Percentiles rank a stretch among this genome's conserved stretches.
phyloP scores from a whole-genome alignment of 257 asterid genomes.

The Forsythia viridissima region DNA sequence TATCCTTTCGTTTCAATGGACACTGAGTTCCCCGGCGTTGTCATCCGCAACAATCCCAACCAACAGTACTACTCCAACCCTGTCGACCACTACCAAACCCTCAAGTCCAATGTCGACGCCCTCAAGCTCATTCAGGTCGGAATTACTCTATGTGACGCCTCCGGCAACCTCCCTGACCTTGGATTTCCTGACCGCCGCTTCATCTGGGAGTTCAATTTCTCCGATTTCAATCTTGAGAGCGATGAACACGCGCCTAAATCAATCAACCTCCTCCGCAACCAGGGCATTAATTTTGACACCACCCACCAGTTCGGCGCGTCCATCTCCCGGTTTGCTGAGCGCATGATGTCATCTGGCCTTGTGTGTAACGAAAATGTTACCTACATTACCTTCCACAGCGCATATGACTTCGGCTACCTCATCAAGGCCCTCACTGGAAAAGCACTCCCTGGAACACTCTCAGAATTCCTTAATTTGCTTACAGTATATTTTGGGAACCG shows the following conservation, averaged over 20 bases:
- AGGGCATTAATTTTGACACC: conserved; percentile 44
- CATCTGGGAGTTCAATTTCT: conserved; percentile 61
- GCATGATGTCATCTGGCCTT: conserved; percentile 61
- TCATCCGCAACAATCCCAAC: conserved; percentile 27
- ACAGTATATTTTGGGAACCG: conserved; percentile 40
- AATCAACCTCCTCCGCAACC: conserved; percentile 46
- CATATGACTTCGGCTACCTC: conserved; percentile 63
- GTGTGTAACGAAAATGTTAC: conserved; percentile 49
- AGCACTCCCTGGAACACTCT: conserved; percentile 39
- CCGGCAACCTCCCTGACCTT: conserved; percentile 45
- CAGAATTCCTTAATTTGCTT: conserved; percentile 44
- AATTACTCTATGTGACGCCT: conserved; percentile 40
- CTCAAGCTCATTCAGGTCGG: conserved; percentile 55
- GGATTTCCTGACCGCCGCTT: conserved; percentile 28
- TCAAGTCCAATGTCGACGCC: conserved; percentile 44
- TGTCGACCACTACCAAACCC: conserved; percentile 35
- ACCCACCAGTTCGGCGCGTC: conserved; percentile 31
- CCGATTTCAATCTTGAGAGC: conserved; percentile 41
- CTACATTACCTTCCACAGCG: conserved; percentile 62
- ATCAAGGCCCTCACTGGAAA: conserved; percentile 57
- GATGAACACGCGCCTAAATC: conserved; percentile 54
- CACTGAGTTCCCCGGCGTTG: conserved; percentile 79
- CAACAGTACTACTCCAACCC: conserved; percentile 28
- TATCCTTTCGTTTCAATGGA: conserved; percentile 68
- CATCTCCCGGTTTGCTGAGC: conserved; percentile 39